Evolutionary conservation across 2,329 filamentous ascomycete genomes (phyloP).

Genomic region (Cladophialophora immunda): DNA sequence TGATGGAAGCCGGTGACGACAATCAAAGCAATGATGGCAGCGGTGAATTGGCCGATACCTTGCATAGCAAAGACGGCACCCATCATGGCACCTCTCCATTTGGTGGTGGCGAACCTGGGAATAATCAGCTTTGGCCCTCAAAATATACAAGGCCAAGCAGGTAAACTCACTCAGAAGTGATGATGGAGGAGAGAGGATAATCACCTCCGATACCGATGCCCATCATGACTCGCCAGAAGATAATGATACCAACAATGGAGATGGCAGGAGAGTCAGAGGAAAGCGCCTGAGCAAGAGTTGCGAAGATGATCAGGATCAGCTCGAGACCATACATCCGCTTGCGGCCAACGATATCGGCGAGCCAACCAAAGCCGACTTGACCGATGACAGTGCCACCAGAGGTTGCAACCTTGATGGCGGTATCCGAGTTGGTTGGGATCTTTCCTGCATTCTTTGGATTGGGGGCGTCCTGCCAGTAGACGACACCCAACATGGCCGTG

Average conservation of each 20-base stretch:
- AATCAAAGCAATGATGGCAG: conserved; percentile 79
- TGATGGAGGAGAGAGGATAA: conserved; percentile 82
- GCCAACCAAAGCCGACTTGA: conserved; percentile 79
- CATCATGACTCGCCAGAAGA: conserved; percentile 85
- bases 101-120: conserved; percentile 76
- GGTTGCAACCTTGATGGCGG: conserved; percentile 84
- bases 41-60: conserved; percentile 79
- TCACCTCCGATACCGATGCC: conserved; percentile 82
- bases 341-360: conserved; percentile 80
- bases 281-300: conserved; percentile 76
- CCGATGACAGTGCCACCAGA: conserved; percentile 85
- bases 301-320: conserved; percentile 81
- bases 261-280: conserved; percentile 70
- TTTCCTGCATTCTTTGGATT: conserved; percentile 48
- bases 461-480: conserved; percentile 72
- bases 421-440: conserved; percentile 75
- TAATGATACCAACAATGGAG: conserved; percentile 63
- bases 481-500: conserved; percentile 79
- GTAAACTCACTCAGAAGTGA: conserved; percentile 73
- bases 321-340: conserved; percentile 88
- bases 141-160: conserved; percentile 19
- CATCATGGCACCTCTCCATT: conserved; percentile 89
- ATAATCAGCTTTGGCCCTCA: not conserved
- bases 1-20: conserved; percentile 75
- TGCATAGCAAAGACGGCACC: conserved; percentile 87